Evolutionary conservation across 495 filamentous ascomycete genomes (phyloP), one percentile per base, ranked within the genome.

Genomic region (Tricharina praecox): DNA sequence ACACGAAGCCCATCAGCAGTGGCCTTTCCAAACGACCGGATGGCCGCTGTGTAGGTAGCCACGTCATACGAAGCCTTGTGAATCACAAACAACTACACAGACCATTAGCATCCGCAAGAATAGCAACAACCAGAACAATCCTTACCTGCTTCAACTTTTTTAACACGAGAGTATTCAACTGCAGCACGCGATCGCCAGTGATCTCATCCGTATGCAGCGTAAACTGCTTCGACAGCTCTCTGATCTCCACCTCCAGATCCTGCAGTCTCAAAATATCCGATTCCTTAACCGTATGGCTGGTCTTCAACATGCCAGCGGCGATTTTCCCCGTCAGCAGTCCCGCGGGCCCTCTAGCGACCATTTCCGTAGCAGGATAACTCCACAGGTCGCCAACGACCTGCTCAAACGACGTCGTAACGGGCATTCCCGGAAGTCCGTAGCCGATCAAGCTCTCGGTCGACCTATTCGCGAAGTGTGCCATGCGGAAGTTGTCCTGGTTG

Each of bases 231-330:
- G 53, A 48, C 9, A 66, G 51, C 20, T 45, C 48, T 4, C 45
- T 36, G 18, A 66, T 51, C 39, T 66, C 64, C 9, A 38, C 34
- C 19, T 49, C 50, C 3, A 66, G 54, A 40, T 57, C 41, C 5
- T 47, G 50, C 30, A 62, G 47, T 26, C 55, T 55, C 23, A 49
- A 49, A 19, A 64, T 54, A 18, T 50, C 53, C 2, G 58, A 49
- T 30, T 58, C 51, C 15, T 47, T 58, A 3, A 48, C 51, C 33
- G 47, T 25, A 23, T 43, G 26, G 20, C 36, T 25, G 13, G 40
- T 43, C 7, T 11, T 8, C 23, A 43, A 43, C 45, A 48, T 38
- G n/a, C 39, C 33, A 30, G n/a, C 24, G 1, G 34, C 45, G 15
- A 48, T 39, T n/a, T 23, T 18, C 8, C 45, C 45, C n/a, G 23